Evolutionary conservation across 305 asterid genomes (phyloP).

Genomic region (Solanum hybrid): DNA sequence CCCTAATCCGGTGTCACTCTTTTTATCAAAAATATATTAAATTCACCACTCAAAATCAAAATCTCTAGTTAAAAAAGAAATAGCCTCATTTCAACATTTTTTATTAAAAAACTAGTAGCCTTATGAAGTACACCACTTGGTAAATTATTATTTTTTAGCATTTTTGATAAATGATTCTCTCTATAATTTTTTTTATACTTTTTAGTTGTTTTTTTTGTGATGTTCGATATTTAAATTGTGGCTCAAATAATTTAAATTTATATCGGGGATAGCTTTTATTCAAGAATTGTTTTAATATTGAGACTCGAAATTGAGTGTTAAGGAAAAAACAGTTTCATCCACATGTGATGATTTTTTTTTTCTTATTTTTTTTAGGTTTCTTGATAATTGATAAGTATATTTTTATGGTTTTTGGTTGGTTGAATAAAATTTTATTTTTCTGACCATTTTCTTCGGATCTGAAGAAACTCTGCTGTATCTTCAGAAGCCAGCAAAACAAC

Average conservation of each 20-base stretch:
- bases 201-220: no score
- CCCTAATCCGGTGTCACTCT: no score
- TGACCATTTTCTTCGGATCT: slow-evolving; percentile 88
- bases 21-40: no score
- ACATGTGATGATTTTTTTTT: neutral
- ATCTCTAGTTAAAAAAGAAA: neutral
- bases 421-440: slow-evolving; percentile 20
- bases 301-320: neutral
- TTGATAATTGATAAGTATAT: neutral
- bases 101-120: neutral
- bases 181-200: no score
- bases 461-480: slow-evolving; percentile 63
- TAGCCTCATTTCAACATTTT: neutral
- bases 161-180: no score
- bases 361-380: neutral
- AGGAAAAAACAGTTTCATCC: neutral
- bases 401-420: neutral
- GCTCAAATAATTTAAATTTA: no score
- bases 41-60: neutral
- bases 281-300: neutral
- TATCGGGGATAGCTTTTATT: neutral
- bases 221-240: no score
- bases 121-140: no score
- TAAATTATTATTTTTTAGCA: no score
- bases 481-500: slow-evolving; percentile 55